Evolutionary conservation across 495 filamentous ascomycete genomes (phyloP), one percentile per base, ranked within the genome.

Genomic region (Parathielavia appendiculata): DNA sequence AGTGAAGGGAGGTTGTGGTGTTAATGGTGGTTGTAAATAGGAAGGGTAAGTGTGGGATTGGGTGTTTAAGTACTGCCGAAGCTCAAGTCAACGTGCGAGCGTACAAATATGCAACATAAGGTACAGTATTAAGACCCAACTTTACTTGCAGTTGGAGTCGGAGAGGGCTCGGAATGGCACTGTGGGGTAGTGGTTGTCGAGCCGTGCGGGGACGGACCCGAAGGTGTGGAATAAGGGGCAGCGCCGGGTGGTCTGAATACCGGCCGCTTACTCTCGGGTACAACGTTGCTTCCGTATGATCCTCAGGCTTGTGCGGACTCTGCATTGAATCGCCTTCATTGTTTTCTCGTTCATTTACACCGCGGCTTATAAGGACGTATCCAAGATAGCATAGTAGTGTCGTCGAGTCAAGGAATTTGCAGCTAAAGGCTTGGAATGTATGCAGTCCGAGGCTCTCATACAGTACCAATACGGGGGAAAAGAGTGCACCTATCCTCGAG

Each of bases 221-320:
- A 19, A 41, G 34, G 14, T 23, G 20, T 45, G 16, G 43, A 11
- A 22, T 30, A 20, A 43, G 10, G 13, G 6, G 13, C 2, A 4
- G 19, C 19, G 10, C 4, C 4, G 2, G 13, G 17, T n/a, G 34
- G 4, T 22, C 5, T 35, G 16, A 19, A 20, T 32, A 19, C 22
- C 16, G 32, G n/a, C 2, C 57, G 50, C 19, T 45, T 48, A 39
- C 17, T 5, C 11, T 20, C 26, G 41, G 50, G 19, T 54, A 32
- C 30, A 40, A 54, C 34, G 40, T 54, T 54, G 48, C 46, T 16
- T 51, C 17, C 23, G 49, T 39, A 46, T 36, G n/a, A n/a, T n/a
- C n/a, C n/a, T n/a, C n/a, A n/a, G n/a, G n/a, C n/a, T n/a, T n/a
- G n/a, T n/a, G n/a, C n/a, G n/a, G n/a, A n/a, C n/a, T n/a, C n/a